phyloP scores from a whole-genome alignment of 2,329 filamentous ascomycete genomes.

The Neobulgaria alba region DNA sequence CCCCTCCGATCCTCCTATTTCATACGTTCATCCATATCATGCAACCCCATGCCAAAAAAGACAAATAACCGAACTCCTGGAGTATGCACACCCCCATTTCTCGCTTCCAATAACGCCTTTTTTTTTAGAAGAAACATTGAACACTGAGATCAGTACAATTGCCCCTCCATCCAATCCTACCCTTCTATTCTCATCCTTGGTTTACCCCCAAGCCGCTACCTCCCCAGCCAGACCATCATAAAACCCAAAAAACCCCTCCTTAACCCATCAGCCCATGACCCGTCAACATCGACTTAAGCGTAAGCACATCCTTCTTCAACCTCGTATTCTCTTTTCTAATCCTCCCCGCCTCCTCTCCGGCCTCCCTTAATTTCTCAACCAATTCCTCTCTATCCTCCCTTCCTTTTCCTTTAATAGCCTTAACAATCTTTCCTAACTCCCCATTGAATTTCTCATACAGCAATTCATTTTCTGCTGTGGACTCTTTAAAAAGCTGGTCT shows the following conservation, averaged over 20 bases:
- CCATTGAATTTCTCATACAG: slow-evolving; percentile 87
- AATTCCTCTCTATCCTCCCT: slow-evolving; percentile 75
- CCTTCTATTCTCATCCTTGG: too few species aligned
- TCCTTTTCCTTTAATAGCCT: slow-evolving; percentile 61
- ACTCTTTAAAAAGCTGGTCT: slow-evolving; percentile 82
- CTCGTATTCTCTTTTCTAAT: slow-evolving; percentile 80
- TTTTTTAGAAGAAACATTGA: too few species aligned
- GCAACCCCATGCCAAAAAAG: too few species aligned
- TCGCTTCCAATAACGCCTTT: too few species aligned
- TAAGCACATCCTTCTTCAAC: slow-evolving; percentile 70
- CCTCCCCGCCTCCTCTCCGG: slow-evolving; percentile 66
- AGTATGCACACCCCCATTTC: too few species aligned
- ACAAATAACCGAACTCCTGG: too few species aligned
- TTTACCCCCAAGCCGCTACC: too few species aligned
- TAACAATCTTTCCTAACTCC: slow-evolving; percentile 78
- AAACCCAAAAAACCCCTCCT: slow-evolving; percentile 49
- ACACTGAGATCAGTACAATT: too few species aligned
- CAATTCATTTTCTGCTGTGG: slow-evolving; percentile 83
- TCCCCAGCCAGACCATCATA: too few species aligned
- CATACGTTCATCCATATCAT: too few species aligned
- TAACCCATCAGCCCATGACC: slow-evolving; percentile 54
- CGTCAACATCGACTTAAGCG: slow-evolving; percentile 32
- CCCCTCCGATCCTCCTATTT: too few species aligned
- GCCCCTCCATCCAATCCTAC: too few species aligned
- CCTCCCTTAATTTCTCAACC: slow-evolving; percentile 59